Evolutionary conservation across 805 yeast species (phyloP).

Genomic region (Nakazawaea siamensis): DNA sequence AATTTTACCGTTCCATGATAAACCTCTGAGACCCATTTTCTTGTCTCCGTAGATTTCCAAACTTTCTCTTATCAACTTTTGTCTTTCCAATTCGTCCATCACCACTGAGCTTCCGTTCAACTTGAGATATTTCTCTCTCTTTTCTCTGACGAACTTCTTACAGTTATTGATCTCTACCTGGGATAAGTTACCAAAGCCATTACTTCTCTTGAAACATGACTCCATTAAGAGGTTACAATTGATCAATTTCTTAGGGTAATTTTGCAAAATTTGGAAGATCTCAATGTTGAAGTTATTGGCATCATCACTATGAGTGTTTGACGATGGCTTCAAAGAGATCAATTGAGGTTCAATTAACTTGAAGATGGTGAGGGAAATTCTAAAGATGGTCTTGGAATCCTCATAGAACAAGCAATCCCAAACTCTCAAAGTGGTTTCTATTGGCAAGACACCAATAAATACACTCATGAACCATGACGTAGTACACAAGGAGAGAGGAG

Average conservation of each 20-base stretch:
- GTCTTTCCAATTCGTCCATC: constrained; percentile 22
- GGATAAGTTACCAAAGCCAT: constrained; percentile 65
- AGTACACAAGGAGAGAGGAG: constrained; percentile 88
- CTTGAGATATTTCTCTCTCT: constrained; percentile 34
- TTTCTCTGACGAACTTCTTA: constrained; percentile 66
- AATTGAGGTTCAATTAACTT: constrained; percentile 67
- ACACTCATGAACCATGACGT: constrained; percentile 98
- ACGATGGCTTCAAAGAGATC: constrained; percentile 6
- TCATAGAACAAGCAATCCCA: constrained; percentile 97
- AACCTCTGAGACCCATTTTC: constrained; percentile 22
- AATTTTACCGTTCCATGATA: constrained; percentile 26
- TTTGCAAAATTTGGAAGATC: constrained; percentile 78
- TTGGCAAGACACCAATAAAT: constrained; percentile 85
- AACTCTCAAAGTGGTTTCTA: constrained; percentile 77
- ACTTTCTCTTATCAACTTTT: constrained; percentile 17
- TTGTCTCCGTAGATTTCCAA: constrained; percentile 17
- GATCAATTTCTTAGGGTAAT: constrained; percentile 61
- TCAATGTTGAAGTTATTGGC: constrained; percentile 23
- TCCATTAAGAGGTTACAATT: constrained; percentile 68
- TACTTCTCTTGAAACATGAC: constrained; percentile 65
- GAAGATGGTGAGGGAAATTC: constrained; percentile 73
- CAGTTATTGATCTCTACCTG: constrained; percentile 79
- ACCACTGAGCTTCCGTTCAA: constrained; percentile 16
- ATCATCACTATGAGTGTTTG: constrained; percentile 13
- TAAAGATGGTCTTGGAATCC: constrained; percentile 79